Evolutionary conservation across 768 basidiomycete species (phyloP), one percentile per base, ranked within the genome.

Genomic region (Exsudoporus frostii): DNA sequence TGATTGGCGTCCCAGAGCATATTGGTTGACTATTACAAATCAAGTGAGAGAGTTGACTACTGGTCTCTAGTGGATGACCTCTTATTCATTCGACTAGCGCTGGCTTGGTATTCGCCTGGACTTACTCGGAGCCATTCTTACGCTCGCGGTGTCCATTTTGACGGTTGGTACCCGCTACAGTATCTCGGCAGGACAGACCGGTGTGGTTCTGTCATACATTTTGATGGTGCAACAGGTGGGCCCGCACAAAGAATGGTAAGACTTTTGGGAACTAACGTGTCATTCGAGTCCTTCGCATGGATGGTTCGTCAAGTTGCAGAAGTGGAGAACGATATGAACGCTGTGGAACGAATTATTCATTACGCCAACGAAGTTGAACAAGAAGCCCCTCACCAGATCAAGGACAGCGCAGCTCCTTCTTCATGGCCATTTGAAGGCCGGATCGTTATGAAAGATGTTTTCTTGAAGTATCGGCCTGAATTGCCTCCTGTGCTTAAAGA

Each of bases 51-150:
- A 43, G 13, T 29, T 24, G 29, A 11, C 11, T 9, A 5, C 8
- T 37, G n/a, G 46, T 42, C 19, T 3, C 8, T 22, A 7, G 11
- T 7, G 3, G 11, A 33, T 22, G 15, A 32, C 15, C n/a, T 22
- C 38, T 45, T 5, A 63, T 34, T 32, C 15, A n/a, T 38, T 13
- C 34, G 36, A 48, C 38, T 19, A 84, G 81, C 78, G 88, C 47
- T 94, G 90, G 93, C 84, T 98, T 27, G 91, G 88, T 48, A 81
- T 96, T 42, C 84, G 94, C 5, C 78, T 97, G n/a, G 95, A 96
- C 69, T 82, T 88, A 59, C 78, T 97, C 24, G 93, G 94, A 19
- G 60, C 75, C 19, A 25, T 83, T 13, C 70, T 93, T 45, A 88
- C 86, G 0, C 86, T 95, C 58, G 77, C 82, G 24, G 91, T 97